Percentiles rank a stretch among this genome's conserved stretches.
These are phyloP conservation scores for Pseudogymnoascus pannorum DNA, from an alignment of 2,329 filamentous ascomycete species.

Conservation along the genomic window DNA sequence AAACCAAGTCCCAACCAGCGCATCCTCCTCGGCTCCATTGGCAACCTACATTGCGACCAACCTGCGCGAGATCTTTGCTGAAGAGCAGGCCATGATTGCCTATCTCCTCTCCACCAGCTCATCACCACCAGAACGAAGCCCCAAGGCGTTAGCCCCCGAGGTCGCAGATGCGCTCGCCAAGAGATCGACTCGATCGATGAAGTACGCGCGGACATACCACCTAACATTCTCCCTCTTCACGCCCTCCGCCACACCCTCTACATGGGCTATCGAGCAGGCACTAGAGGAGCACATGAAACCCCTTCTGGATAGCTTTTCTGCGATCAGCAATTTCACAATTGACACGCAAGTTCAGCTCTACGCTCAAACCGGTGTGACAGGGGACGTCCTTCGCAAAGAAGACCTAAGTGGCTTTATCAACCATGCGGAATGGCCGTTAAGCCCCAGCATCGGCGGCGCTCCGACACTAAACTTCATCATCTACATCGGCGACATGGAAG, in stretches of 20 bases:
- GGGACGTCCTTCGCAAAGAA: constrained; percentile 65
- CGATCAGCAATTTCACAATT: constrained; percentile 91
- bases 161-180: constrained; percentile 50
- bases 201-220: constrained; percentile 90
- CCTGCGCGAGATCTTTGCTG: constrained; percentile 69
- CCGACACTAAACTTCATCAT: constrained; percentile 95
- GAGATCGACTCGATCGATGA: constrained; percentile 78
- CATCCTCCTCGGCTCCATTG: constrained; percentile 63
- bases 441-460: constrained; percentile 84
- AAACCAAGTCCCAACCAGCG: constrained; percentile 58
- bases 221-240: constrained; percentile 94
- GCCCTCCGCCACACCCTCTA: constrained; percentile 66
- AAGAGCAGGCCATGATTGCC: constrained; percentile 82
- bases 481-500: constrained; percentile 62
- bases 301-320: constrained; percentile 67
- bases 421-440: constrained; percentile 93
- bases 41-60: constrained; percentile 73
- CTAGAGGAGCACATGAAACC: constrained; percentile 76
- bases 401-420: constrained; percentile 94
- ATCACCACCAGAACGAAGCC: constrained; percentile 41
- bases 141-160: constrained; percentile 42
- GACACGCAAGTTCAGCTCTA: constrained; percentile 96
- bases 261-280: constrained; percentile 84
- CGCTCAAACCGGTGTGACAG: constrained; percentile 55
- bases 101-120: constrained; percentile 59